Conservation (phyloP, 768 basidiomycete genomes). For the Trametes villosa region DNA sequence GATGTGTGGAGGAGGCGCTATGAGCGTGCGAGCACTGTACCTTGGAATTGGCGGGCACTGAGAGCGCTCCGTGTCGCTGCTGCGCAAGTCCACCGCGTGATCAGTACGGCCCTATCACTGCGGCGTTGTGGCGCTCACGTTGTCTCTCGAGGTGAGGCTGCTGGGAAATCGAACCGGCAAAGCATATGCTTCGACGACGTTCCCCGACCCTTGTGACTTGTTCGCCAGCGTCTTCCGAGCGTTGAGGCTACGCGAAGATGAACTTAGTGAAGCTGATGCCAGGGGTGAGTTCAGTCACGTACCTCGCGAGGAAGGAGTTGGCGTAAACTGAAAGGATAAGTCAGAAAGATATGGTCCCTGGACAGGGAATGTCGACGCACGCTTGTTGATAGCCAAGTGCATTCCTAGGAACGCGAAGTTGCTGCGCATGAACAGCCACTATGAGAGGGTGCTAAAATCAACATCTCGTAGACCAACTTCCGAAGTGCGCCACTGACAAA, state of each 20-base stretch:
- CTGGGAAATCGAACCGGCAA: conserved; percentile 7
- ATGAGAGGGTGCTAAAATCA: no score
- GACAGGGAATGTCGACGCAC: conserved; percentile 14
- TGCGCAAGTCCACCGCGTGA: neutral
- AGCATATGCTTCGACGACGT: conserved; percentile 1
- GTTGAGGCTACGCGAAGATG: conserved; percentile 12
- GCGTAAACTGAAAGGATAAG: conserved; percentile 27
- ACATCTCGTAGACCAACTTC: neutral
- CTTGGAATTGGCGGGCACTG: neutral
- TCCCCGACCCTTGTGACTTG: conserved; percentile 11
- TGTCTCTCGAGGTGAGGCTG: conserved; percentile 4
- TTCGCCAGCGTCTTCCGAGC: conserved; percentile 17
- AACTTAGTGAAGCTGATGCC: neutral
- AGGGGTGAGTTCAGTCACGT: neutral
- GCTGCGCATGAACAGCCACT: conserved; percentile 33
- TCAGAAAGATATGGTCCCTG: neutral
- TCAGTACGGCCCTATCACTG: neutral
- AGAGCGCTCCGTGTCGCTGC: neutral
- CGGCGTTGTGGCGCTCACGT: neutral
- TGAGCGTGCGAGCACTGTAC: neutral
- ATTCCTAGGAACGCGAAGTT: conserved; percentile 33
- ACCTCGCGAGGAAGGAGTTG: conserved; percentile 34
- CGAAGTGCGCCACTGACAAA: conserved; percentile 27
- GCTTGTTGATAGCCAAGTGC: conserved; percentile 35
- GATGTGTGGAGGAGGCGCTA: neutral